Conservation (phyloP, 148 eudicot species). For the Euryodendron excelsum region DNA sequence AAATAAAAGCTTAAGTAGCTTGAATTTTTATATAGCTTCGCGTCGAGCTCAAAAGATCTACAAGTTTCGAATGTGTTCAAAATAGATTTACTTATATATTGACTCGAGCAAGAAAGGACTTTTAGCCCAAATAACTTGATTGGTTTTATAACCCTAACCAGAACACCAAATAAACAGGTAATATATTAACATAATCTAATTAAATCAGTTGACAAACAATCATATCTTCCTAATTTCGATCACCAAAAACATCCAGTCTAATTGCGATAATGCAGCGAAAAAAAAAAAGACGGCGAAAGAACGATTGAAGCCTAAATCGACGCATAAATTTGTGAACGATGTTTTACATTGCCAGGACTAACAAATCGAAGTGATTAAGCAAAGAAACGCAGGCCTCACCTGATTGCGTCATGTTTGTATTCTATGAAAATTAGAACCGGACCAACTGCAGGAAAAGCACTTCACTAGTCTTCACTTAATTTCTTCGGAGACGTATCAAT, state of each 20-base stretch:
- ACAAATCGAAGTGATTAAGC: not conserved
- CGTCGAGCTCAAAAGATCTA: too few relatives aligned
- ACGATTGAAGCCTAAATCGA: not conserved
- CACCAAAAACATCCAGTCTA: not conserved
- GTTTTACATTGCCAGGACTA: not conserved
- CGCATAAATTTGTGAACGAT: not conserved
- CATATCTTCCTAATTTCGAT: not conserved
- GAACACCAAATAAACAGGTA: not conserved
- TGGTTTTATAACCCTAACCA: too few relatives aligned
- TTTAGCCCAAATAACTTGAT: too few relatives aligned
- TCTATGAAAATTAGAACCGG: not conserved
- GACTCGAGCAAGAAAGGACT: too few relatives aligned
- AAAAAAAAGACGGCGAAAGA: too few relatives aligned
- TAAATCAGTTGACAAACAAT: not conserved
- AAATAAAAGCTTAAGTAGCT: too few relatives aligned
- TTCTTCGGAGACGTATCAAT: not conserved
- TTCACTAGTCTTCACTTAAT: not conserved
- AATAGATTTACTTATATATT: too few relatives aligned
- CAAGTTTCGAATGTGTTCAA: too few relatives aligned
- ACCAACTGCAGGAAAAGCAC: not conserved
- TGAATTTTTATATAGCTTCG: too few relatives aligned
- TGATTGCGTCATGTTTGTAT: conserved; percentile 9
- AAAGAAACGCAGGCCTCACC: conserved; percentile 6
- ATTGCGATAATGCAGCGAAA: not conserved
- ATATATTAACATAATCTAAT: not conserved